Evolutionary conservation across 352 stramenopile species (phyloP).

Genomic region (Pythium utonaiense): DNA sequence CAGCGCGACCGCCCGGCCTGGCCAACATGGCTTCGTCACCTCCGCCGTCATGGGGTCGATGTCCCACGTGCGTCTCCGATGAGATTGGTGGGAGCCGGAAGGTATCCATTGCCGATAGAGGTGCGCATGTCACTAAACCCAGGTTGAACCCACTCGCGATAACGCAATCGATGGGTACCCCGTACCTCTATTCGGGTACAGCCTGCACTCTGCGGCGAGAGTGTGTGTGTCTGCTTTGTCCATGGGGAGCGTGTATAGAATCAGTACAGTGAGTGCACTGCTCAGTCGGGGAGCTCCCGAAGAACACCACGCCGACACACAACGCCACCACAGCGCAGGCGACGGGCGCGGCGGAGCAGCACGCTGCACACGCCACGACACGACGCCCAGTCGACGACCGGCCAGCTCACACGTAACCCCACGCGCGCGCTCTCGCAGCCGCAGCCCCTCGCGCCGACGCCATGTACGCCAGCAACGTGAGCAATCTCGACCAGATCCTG

Average conservation of each 20-base stretch:
- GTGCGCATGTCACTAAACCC: conserved; percentile 3
- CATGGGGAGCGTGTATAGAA: background rate
- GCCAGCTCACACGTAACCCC: background rate
- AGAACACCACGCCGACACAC: conserved; percentile 5
- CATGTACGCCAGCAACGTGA: conserved; percentile 86
- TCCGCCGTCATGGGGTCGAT: conserved; percentile 14
- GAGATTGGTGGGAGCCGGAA: background rate
- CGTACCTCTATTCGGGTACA: conserved; percentile 19
- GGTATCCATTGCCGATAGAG: background rate
- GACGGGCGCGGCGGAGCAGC: background rate
- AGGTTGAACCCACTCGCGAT: background rate
- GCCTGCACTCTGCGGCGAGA: conserved; percentile 1
- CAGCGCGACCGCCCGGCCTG: background rate
- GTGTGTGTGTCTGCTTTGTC: conserved; percentile 6
- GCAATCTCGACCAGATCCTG: conserved; percentile 85
- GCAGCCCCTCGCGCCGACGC: conserved; percentile 1
- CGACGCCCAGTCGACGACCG: background rate
- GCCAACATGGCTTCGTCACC: conserved; percentile 14
- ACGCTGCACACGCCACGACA: background rate
- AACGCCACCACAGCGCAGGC: background rate
- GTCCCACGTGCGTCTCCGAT: conserved; percentile 18
- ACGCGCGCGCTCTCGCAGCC: background rate
- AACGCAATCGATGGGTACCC: background rate
- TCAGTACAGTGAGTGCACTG: background rate
- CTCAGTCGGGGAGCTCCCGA: background rate